Evolutionary conservation across 129 eudicot species (phyloP).

Genomic region (Lactuca saligna): DNA sequence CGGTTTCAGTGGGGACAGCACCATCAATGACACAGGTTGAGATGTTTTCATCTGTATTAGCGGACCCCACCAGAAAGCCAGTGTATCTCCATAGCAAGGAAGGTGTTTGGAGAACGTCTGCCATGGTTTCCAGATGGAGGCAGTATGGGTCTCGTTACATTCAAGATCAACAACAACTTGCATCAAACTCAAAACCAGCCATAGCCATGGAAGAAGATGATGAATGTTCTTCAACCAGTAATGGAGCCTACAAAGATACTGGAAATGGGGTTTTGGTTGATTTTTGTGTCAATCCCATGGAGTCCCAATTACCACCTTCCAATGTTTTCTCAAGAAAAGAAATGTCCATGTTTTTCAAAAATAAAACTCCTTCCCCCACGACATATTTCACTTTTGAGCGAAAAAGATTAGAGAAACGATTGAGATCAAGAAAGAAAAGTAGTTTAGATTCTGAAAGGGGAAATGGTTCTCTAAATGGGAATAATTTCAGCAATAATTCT

Average conservation of each 20-base stretch:
- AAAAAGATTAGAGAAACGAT: constrained; percentile 47
- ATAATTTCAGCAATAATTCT: constrained; percentile 27
- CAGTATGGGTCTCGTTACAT: constrained; percentile 52
- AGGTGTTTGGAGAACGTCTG: constrained; percentile 87
- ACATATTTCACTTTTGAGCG: constrained; percentile 55
- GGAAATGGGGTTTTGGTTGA: constrained; percentile 24
- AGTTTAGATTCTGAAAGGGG: constrained; percentile 13
- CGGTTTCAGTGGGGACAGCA: constrained; percentile 81
- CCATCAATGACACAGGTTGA: constrained; percentile 86
- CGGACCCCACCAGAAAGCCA: constrained; percentile 58
- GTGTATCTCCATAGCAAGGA: constrained; percentile 88
- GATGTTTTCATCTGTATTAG: constrained; percentile 61
- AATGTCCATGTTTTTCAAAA: constrained; percentile 65
- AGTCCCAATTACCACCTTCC: constrained; percentile 75
- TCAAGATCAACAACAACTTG: constrained; percentile 18
- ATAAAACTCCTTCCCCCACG: constrained; percentile 55
- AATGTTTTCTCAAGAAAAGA: constrained; percentile 76
- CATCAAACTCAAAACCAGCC: constrained; percentile 29
- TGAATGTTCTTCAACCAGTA: constrained; percentile 29
- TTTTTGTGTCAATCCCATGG: constrained; percentile 55
- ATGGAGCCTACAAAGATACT: constrained; percentile 28
- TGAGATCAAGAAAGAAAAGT: constrained; percentile 37
- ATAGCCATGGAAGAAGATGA: constrained; percentile 30
- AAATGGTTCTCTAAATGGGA: constrained; percentile 49
- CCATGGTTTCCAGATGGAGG: constrained; percentile 95